These are phyloP conservation scores for Cutaneotrichosporon sp. DNA, from an alignment of 1,284 basidiomycete genomes.

Conservation along the genomic window DNA sequence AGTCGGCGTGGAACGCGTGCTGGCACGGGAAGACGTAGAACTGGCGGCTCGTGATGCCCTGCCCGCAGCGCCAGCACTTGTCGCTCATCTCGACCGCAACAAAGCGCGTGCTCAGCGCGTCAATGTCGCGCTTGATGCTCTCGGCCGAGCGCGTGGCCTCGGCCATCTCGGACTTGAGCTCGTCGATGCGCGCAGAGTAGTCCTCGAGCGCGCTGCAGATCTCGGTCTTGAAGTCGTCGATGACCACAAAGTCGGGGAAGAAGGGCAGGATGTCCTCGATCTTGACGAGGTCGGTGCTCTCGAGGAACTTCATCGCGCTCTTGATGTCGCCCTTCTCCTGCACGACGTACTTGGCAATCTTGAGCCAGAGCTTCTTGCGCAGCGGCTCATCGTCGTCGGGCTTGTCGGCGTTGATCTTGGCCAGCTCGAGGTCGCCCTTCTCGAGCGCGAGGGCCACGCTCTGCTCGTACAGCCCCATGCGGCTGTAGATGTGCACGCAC, in stretches of 20 bases:
- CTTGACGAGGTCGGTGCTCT: slow-evolving; percentile 90
- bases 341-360: slow-evolving; percentile 95
- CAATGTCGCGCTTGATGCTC: slow-evolving; percentile 89
- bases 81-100: slow-evolving; percentile 88
- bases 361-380: slow-evolving; percentile 94
- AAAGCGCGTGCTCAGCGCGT: slow-evolving; percentile 82
- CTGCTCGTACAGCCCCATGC: slow-evolving; percentile 96
- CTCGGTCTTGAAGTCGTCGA: slow-evolving; percentile 99
- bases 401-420: slow-evolving; percentile 90
- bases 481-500: slow-evolving; percentile 95
- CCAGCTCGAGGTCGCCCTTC: slow-evolving; percentile 89
- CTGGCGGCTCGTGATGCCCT: slow-evolving; percentile 76
- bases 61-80: slow-evolving; percentile 77
- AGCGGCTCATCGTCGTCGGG: slow-evolving; percentile 84
- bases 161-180: slow-evolving; percentile 92
- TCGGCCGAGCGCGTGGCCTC: slow-evolving; percentile 90
- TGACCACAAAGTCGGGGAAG: slow-evolving; percentile 99
- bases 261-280: slow-evolving; percentile 99
- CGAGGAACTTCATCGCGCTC: slow-evolving; percentile 93
- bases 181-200: slow-evolving; percentile 88
- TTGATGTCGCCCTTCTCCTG: slow-evolving; percentile 98
- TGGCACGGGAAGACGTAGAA: slow-evolving; percentile 99
- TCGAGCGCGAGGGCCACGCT: slow-evolving; percentile 93
- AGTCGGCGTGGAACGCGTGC: slow-evolving; percentile 94
- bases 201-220: slow-evolving; percentile 94